These are phyloP conservation scores for Epithemia pelagica DNA, from an alignment of 108 stramenopile genomes.

Conservation along the genomic window DNA sequence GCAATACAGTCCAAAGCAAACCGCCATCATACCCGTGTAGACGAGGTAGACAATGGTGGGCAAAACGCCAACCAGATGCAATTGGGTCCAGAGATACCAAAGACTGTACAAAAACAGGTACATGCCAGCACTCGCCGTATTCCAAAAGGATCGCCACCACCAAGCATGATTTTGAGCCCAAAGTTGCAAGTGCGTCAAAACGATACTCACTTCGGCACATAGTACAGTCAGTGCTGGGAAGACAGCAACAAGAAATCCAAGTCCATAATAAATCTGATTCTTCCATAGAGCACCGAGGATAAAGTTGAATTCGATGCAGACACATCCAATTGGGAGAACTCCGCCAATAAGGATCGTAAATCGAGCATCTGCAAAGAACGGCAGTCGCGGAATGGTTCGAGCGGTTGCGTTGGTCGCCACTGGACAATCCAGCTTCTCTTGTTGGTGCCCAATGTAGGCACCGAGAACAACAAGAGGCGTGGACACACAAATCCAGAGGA, in stretches of 20 bases:
- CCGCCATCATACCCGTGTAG: constrained; percentile 83
- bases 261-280: constrained; percentile 89
- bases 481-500: constrained; percentile 83
- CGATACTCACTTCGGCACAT: constrained; percentile 85
- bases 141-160: constrained; percentile 91
- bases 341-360: constrained; percentile 75
- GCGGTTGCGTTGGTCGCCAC: constrained; percentile 67
- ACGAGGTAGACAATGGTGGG: constrained; percentile 88
- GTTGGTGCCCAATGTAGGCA: constrained; percentile 87
- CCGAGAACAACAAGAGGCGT: constrained; percentile 89
- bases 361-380: constrained; percentile 63
- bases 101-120: constrained; percentile 85
- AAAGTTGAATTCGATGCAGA: constrained; percentile 90
- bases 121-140: constrained; percentile 65
- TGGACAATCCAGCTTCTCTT: constrained; percentile 83
- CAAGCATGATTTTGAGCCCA: constrained; percentile 91
- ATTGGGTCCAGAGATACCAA: constrained; percentile 69
- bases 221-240: constrained; percentile 82
- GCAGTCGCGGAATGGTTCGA: constrained; percentile 73
- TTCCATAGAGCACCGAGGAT: constrained; percentile 81
- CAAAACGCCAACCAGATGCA: constrained; percentile 55
- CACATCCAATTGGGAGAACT: constrained; percentile 84
- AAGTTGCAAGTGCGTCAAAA: constrained; percentile 91
- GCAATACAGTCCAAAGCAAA: constrained; percentile 71
- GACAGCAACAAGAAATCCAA: constrained; percentile 87